Evolutionary conservation across 2,329 filamentous ascomycete species (phyloP).

Genomic region (Corniculantispora saksenae): DNA sequence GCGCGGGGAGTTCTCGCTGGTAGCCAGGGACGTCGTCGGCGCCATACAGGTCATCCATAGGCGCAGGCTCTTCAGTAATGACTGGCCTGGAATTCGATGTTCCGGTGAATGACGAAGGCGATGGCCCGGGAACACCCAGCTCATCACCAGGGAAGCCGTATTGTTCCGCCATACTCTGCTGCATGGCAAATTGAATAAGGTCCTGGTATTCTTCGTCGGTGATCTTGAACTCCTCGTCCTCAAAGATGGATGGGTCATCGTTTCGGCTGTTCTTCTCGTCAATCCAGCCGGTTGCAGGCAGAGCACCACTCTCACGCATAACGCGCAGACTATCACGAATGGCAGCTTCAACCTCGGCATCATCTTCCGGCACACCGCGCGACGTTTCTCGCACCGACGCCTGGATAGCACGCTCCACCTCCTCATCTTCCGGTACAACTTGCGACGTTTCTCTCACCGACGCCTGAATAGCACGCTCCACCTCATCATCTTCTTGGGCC

Average conservation of each 20-base stretch:
- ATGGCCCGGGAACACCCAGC: conserved; percentile 18
- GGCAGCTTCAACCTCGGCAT: conserved; percentile 69
- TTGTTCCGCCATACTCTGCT: conserved; percentile 46
- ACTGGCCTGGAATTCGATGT: not conserved
- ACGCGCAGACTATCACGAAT: conserved; percentile 71
- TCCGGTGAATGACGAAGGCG: not conserved
- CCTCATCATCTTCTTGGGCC: conserved; percentile 48
- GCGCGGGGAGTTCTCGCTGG: not conserved
- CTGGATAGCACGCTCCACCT: conserved; percentile 72
- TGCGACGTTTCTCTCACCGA: conserved; percentile 71
- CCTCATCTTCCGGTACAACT: conserved; percentile 51
- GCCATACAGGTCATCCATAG: conserved; percentile 15
- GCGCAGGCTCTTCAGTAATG: not conserved
- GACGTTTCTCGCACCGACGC: conserved; percentile 71
- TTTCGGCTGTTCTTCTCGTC: conserved; percentile 24
- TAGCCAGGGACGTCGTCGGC: conserved; percentile 24
- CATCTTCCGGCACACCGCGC: conserved; percentile 67
- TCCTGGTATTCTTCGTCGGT: conserved; percentile 60
- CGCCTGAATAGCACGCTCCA: conserved; percentile 70
- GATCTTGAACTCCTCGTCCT: conserved; percentile 46
- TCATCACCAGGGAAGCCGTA: conserved; percentile 23
- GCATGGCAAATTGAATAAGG: conserved; percentile 57
- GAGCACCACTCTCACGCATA: conserved; percentile 36
- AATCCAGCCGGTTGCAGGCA: conserved; percentile 14
- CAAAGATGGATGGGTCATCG: conserved; percentile 36